Conservation (phyloP, 805 yeast species). For the Ogataea allantospora region DNA sequence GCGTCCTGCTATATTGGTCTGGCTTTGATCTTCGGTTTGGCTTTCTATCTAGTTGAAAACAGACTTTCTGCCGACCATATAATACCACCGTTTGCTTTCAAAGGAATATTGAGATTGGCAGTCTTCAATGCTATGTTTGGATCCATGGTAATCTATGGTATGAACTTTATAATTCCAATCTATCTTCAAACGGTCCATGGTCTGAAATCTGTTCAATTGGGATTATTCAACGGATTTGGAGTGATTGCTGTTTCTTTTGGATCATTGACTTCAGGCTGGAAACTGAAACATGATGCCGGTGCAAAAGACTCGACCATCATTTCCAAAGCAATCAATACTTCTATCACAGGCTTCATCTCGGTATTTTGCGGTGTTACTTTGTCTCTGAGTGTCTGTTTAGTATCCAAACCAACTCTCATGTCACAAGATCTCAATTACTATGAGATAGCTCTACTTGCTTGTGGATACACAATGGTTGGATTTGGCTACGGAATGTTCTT, state of each 20-base stretch:
- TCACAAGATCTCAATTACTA: conserved; percentile 17
- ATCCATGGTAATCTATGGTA: conserved; percentile 36
- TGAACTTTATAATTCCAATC: conserved; percentile 38
- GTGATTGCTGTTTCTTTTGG: conserved; percentile 41
- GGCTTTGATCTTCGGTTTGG: conserved; percentile 14
- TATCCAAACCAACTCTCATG: conserved; percentile 25
- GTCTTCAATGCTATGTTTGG: conserved; percentile 39
- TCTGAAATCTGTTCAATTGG: conserved; percentile 37
- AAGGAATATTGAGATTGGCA: conserved; percentile 39
- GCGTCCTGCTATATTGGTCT: conserved; percentile 15
- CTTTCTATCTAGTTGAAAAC: conserved; percentile 36
- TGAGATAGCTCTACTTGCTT: conserved; percentile 23
- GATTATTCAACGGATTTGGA: conserved; percentile 40
- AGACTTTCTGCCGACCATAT: conserved; percentile 37
- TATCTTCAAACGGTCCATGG: conserved; percentile 45
- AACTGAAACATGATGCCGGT: conserved; percentile 28
- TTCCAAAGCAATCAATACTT: conserved; percentile 21
- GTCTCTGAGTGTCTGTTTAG: conserved; percentile 17
- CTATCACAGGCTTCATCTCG: conserved; percentile 22
- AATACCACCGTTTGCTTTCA: conserved; percentile 39
- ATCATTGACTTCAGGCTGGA: conserved; percentile 38
- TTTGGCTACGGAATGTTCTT: conserved; percentile 41
- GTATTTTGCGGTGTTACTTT: conserved; percentile 25
- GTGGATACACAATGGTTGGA: conserved; percentile 34
- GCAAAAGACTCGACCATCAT: conserved; percentile 20